Evolutionary conservation across 2,329 filamentous ascomycete species (phyloP), one percentile per base, ranked within the genome.

Genomic region (Aspergillus transmontanensis): DNA sequence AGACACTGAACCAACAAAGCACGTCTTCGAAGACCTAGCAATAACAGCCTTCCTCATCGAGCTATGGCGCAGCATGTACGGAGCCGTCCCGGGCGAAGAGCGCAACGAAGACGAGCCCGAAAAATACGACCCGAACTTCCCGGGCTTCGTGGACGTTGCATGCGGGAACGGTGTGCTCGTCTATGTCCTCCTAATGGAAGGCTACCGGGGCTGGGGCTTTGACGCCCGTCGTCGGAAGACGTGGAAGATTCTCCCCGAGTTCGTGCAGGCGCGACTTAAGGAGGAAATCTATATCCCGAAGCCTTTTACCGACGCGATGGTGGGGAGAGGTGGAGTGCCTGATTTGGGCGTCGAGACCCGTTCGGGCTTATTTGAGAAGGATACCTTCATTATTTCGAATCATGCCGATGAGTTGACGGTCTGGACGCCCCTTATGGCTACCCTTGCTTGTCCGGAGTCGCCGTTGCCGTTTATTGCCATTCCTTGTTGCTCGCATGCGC

Each of bases 321-420:
- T 5, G 9, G 55, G 41, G 21, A 28, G 16, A 14, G 34, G 34
- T 21, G 41, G 56, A 26, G n/a, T 63, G 34, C 30, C 50, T n/a
- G 50, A 68, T 16, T 48, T 72, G 6, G 70, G 64, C 7, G 61
- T 72, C 34, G 58, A 66, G 14, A 70, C 72, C 10, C 76, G 79
- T 53, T 71, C 75, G 65, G 95, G 94, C 41, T 72, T 83, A 11
- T 97, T 98, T 72, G 83, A 87, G 0, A 75, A 78, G 19, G 87
- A 88, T 32, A 96, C 93, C 0, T 99, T 99, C 77, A 93, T 99
- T 71, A 90, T 99, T 66, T 96, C 93, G 56, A 99, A 99, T 74
- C 95, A 99, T 76, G 94, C 94, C 12, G 95, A 99, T 75, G 94
- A 99, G 79, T 85, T 99, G 16, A 99, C 95, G 0, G 88, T 92